Evolutionary conservation across 768 basidiomycete genomes (phyloP).

Genomic region (Gloeophyllum trabeum): DNA sequence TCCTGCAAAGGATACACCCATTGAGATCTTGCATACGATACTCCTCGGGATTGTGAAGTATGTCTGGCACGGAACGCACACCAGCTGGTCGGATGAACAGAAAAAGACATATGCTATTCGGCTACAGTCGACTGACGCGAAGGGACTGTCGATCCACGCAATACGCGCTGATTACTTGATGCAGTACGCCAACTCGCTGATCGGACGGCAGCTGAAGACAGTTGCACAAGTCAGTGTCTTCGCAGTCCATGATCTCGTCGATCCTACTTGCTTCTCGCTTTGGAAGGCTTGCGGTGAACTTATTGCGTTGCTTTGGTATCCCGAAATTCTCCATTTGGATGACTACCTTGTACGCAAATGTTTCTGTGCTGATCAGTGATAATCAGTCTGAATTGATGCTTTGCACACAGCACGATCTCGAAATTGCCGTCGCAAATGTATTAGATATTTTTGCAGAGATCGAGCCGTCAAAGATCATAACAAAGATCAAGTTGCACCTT

Average conservation of each 20-base stretch:
- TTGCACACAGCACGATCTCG: slow-evolving; percentile 7
- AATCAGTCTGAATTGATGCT: too few species aligned
- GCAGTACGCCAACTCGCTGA: slow-evolving; percentile 15
- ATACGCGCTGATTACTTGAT: slow-evolving; percentile 19
- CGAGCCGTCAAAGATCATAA: slow-evolving; percentile 15
- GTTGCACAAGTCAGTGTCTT: slow-evolving; percentile 10
- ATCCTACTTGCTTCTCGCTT: slow-evolving; percentile 12
- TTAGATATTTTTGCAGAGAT: slow-evolving; percentile 13
- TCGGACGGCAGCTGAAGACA: slow-evolving; percentile 16
- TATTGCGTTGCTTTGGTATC: slow-evolving; percentile 18
- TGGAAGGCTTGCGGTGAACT: slow-evolving; percentile 21
- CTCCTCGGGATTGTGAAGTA: slow-evolving; percentile 19
- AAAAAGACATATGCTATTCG: slow-evolving; percentile 14
- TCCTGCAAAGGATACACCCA: slow-evolving; percentile 4
- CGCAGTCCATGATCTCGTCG: slow-evolving; percentile 12
- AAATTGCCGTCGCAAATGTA: slow-evolving; percentile 8
- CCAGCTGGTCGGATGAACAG: slow-evolving; percentile 13
- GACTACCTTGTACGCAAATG: slow-evolving; percentile 14
- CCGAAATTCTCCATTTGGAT: slow-evolving; percentile 17
- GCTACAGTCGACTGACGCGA: slow-evolving; percentile 14
- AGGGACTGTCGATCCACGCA: slow-evolving; percentile 16
- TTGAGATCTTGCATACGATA: slow-evolving; percentile 12
- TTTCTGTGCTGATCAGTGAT: neutral
- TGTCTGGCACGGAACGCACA: slow-evolving; percentile 17
- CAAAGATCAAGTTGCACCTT: slow-evolving; percentile 22